Base-by-base conservation (phyloP, 2,329 filamentous ascomycete species). In the Talaromyces albobiverticillius region DNA sequence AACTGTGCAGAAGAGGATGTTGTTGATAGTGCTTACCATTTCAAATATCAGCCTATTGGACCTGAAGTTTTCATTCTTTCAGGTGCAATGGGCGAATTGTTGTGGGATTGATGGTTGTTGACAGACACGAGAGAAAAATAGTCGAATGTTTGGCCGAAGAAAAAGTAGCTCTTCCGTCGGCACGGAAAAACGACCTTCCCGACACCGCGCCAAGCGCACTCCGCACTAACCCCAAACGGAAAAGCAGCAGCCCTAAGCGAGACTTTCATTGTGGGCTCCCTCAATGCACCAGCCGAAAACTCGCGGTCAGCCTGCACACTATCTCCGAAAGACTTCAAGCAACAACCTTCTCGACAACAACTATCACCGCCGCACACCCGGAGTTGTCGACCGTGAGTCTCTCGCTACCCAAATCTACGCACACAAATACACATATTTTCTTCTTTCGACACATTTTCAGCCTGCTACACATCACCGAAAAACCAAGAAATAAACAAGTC, bases 311-410 rank as follows among this genome's bases (percentile, higher is more conserved):
- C 58, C 51, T 64, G 61, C 62, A 63, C 59, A 64, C 65, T 62
- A 60, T 60, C 62, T 66, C 60, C 57, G 64, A 61, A 64, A 63
- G 66, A 67, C 64, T 66, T 67, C 61, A 67, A 71, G 67, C 68
- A 69, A 66, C 66, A 65, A 67, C 38, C 65, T 61, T 65, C 69
- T 71, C 70, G 69, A 72, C 69, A 71, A 70, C 67, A 65, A 67
- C 64, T 64, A 63, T 60, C 61, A 66, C 64, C 62, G 60, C 62
- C 68, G 62, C 62, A 66, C 64, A 62, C 60, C 62, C 62, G 67
- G 65, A 67, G 64, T 65, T 65, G 69, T 72, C 70, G 70, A 71
- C 69, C 69, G 70, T 73, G 70, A 73, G 70, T 72, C 54, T 52
- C 16, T 57, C 53, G 40, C 54, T 46, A 16, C 16, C 26, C 23